Evolutionary conservation across 257 asterid species (phyloP).

Genomic region (Solanum acaule): DNA sequence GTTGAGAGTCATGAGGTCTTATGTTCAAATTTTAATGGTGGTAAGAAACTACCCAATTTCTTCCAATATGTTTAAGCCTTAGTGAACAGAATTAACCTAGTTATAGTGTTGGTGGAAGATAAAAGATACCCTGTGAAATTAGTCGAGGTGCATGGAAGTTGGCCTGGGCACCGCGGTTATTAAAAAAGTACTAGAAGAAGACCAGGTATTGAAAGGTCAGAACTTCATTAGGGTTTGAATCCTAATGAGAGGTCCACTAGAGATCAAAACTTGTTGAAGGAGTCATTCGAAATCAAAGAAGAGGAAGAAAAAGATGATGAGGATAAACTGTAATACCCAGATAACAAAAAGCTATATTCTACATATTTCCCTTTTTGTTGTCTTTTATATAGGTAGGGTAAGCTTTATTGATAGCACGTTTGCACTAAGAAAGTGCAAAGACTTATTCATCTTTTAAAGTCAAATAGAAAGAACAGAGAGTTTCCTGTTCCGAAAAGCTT

Average conservation of each 20-base stretch:
- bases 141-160: neutral
- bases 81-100: neutral
- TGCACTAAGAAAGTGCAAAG: neutral
- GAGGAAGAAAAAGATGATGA: neutral
- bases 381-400: neutral
- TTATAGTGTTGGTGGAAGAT: neutral
- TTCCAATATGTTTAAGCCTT: neutral
- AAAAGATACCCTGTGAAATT: neutral
- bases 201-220: neutral
- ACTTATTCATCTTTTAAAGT: neutral
- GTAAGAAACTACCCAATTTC: neutral
- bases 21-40: neutral
- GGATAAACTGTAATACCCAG: neutral
- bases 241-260: neutral
- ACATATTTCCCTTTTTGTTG: neutral
- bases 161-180: neutral
- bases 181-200: neutral
- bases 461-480: neutral
- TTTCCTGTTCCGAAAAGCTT: neutral
- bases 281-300: neutral
- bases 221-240: neutral
- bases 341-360: neutral
- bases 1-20: neutral
- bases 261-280: neutral
- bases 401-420: neutral